Evolutionary conservation across 2,329 filamentous ascomycete species (phyloP), one percentile per base, ranked within the genome.

Genomic region (Paraphoma chrysanthemicola): DNA sequence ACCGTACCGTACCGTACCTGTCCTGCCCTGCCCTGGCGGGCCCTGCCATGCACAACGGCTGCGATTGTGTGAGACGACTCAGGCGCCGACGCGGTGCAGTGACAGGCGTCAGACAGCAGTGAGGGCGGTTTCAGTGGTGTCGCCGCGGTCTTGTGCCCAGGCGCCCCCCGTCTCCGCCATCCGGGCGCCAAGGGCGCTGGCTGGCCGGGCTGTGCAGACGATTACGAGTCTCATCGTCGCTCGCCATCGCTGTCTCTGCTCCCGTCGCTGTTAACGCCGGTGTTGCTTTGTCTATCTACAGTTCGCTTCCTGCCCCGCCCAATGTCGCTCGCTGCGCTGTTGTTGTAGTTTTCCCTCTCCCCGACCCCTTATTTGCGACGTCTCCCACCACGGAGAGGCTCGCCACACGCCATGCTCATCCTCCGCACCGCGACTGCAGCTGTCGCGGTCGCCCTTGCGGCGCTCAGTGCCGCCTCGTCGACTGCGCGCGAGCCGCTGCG

Each of bases 401-500:
- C 64, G 64, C 71, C 64, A 52, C 60, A 48, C 56, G 57, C 51
- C 53, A 75, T 76, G 73, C 59, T 68, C 54, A 52, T 75, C 51
- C 60, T 66, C 38, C 67, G 63, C 44, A 59, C 64, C 41, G 44
- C 71, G 46, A 56, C 59, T 16, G 57, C 64, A 46, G 57, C 60
- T 48, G 44, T 67, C 50, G 46, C 57, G n/a, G 51, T 61, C 60
- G 67, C 70, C 54, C 57, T 70, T 43, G 65, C 66, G 51, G 56
- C 67, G 30, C 41, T 71, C 55, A 59, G 63, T 45, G 52, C 66
- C 48, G 74, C 73, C 28, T 60, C 63, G 29, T 78, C 76, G 5
- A 69, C 67, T 17, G 63, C 68, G 61, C 86, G 94, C 66, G 91
- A 91, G 69, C 92, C 93, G 31, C 83, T 99, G 60, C 86, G 84